These are phyloP conservation scores for Fusarium sp. DNA, from an alignment of 2,329 filamentous ascomycete genomes.

Conservation along the genomic window DNA sequence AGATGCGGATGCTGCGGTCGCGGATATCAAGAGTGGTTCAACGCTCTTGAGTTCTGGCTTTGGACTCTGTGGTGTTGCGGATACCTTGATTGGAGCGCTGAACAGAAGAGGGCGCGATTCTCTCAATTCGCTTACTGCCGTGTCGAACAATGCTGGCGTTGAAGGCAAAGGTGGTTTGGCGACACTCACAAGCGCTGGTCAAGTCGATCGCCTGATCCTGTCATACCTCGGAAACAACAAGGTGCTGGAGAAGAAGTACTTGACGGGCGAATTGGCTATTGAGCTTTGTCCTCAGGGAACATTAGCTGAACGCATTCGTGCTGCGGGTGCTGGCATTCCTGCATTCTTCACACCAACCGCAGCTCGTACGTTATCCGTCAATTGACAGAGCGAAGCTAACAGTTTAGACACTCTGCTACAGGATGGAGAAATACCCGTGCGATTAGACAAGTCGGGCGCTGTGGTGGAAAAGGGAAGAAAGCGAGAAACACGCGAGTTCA, in stretches of 20 bases:
- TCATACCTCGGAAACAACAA: slow-evolving; percentile 84
- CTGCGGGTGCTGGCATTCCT: slow-evolving; percentile 78
- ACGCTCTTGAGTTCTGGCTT: slow-evolving; percentile 81
- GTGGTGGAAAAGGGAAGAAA: slow-evolving; percentile 70
- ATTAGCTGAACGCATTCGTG: slow-evolving; percentile 74
- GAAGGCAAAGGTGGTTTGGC: slow-evolving; percentile 74
- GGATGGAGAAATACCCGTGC: slow-evolving; percentile 71
- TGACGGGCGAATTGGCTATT: slow-evolving; percentile 76
- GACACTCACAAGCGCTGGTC: slow-evolving; percentile 72
- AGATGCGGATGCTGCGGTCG: slow-evolving; percentile 72
- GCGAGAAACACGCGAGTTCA: slow-evolving; percentile 76
- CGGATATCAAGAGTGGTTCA: slow-evolving; percentile 74
- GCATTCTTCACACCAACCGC: slow-evolving; percentile 84
- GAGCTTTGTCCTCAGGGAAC: slow-evolving; percentile 82
- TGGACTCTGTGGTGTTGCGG: slow-evolving; percentile 81
- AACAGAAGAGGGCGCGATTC: slow-evolving; percentile 65
- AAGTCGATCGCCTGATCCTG: slow-evolving; percentile 75
- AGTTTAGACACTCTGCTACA: slow-evolving; percentile 68
- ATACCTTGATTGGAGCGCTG: slow-evolving; percentile 76
- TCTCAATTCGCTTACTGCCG: slow-evolving; percentile 74
- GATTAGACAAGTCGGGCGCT: slow-evolving; percentile 65
- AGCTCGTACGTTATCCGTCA: slow-evolving; percentile 56
- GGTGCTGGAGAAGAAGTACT: slow-evolving; percentile 75
- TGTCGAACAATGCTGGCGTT: slow-evolving; percentile 82
- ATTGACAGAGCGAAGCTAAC: slow-evolving; percentile 11